Conservation (phyloP, 2,329 filamentous ascomycete species). For the Xylaria sp. region DNA sequence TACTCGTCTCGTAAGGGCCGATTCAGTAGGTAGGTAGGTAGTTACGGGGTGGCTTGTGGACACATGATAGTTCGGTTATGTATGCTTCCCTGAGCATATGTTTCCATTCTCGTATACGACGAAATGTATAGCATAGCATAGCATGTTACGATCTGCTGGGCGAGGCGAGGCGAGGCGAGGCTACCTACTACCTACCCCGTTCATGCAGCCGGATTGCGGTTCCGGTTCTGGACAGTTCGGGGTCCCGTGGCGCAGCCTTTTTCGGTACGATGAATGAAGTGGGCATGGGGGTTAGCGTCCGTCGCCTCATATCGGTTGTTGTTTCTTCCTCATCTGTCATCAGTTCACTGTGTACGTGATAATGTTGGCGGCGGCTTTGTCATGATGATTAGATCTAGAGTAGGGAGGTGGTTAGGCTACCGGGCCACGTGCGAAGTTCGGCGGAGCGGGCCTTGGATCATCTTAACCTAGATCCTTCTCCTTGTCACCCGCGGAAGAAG, state of each 20-base stretch:
- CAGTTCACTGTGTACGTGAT: not conserved
- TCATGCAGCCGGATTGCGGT: constrained; percentile 16
- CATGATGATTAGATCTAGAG: not conserved
- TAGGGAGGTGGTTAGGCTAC: not conserved
- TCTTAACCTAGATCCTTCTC: not conserved
- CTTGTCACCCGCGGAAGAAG: constrained; percentile 11
- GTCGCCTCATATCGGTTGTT: constrained; percentile 42
- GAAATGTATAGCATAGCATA: not conserved
- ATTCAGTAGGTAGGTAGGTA: not conserved
- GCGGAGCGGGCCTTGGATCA: constrained; percentile 7
- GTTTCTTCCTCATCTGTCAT: not conserved
- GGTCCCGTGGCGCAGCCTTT: constrained; percentile 30
- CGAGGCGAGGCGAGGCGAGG: not conserved
- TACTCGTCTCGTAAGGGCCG: constrained; percentile 12
- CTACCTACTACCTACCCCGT: not conserved
- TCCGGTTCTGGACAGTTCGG: constrained; percentile 20
- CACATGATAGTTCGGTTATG: not conserved
- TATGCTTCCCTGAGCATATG: not conserved
- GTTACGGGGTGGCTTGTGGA: constrained; percentile 25
- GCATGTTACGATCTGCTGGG: constrained; percentile 9
- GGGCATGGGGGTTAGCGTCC: constrained; percentile 2
- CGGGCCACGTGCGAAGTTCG: constrained; percentile 16
- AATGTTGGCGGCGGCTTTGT: not conserved
- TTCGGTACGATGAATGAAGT: constrained; percentile 16
- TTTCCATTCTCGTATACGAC: constrained; percentile 4